These are phyloP conservation scores for Chloromonas sp. DNA, from an alignment of 163 green algal species.

Conservation along the genomic window DNA sequence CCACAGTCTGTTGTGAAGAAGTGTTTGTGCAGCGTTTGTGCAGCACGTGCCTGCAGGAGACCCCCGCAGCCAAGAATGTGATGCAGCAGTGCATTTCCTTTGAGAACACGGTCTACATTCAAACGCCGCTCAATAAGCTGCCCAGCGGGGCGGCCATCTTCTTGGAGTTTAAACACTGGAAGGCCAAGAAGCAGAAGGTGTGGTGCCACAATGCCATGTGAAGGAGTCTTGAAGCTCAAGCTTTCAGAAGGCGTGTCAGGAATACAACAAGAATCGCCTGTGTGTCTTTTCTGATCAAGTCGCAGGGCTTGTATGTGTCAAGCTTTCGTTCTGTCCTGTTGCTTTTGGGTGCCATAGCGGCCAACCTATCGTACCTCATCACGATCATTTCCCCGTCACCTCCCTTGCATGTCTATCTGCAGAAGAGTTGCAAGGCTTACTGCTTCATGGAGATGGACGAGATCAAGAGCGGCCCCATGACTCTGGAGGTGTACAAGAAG, in stretches of 20 bases:
- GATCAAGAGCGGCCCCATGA: conserved; percentile 33
- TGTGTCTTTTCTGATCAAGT: too few relatives aligned
- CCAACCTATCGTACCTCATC: too few relatives aligned
- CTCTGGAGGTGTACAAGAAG: conserved; percentile 59
- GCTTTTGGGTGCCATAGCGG: too few relatives aligned
- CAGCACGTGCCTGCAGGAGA: conserved; percentile 27
- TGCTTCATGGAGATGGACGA: conserved; percentile 64
- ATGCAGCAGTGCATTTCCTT: conserved; percentile 43
- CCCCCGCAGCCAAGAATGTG: conserved; percentile 28
- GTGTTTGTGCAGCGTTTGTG: too few relatives aligned
- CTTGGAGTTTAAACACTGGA: conserved; percentile 71
- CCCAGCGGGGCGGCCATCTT: conserved; percentile 45
- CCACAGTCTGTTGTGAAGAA: too few relatives aligned
- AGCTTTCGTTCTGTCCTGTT: too few relatives aligned
- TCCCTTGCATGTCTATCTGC: neutral
- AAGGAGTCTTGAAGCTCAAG: too few relatives aligned
- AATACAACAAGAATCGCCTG: too few relatives aligned
- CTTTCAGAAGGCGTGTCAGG: too few relatives aligned
- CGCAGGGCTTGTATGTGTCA: too few relatives aligned
- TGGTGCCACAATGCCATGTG: neutral
- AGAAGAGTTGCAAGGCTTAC: conserved; percentile 49
- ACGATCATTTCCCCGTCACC: too few relatives aligned
- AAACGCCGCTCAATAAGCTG: conserved; percentile 51
- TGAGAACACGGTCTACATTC: conserved; percentile 49
- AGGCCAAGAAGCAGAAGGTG: conserved; percentile 65